Base-by-base conservation (phyloP, 1,284 basidiomycete genomes). In the Cystobasidium sp. region DNA sequence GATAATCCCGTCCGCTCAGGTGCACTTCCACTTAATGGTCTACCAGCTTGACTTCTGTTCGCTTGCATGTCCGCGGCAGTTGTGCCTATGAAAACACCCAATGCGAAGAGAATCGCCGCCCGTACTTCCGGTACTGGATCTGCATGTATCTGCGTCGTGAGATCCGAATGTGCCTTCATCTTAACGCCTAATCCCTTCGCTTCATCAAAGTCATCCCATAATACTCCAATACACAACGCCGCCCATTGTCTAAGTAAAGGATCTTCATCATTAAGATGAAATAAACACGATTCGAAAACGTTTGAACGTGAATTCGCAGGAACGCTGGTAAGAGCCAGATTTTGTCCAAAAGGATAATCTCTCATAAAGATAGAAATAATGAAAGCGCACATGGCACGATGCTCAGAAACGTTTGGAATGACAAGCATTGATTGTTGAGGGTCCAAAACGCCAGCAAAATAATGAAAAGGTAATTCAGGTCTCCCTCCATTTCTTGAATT, bases 301-400 rank as follows among this genome's bases (percentile, higher is more conserved):
- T 89, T 87, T 77, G 93, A 91, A 12, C 77, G 74, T 6, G 66
- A 44, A 73, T 88, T 86, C 18, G 69, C 43, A 24, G 69, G 69
- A 9, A 71, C 58, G 18, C 43, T 51, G 12, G 69, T 71, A 83
- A 91, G 88, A 81, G 93, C 96, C 0, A 92, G 93, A 68, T 88
- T 87, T 82, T 99, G 95, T 1, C 94, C 96, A 0, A 87, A 87
- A 7, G 88, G 87, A 81, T 91, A 95, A 79, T 95, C 94, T 24
- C 96, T 90, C 70, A 92, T 91, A 75, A 97, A 90, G 39, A 94
- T 90, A n/a, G 92, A 88, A 24, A 99, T 88, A 78, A 98, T 95
- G 84, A 98, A 99, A 0, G 94, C 93, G 81, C 95, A 99, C 96
- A 99, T 99, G 0, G 96, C 96, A 75, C 94, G 93, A 82, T 99